Base-by-base conservation (phyloP, 441 rosid species). In the Populus hybrid region DNA sequence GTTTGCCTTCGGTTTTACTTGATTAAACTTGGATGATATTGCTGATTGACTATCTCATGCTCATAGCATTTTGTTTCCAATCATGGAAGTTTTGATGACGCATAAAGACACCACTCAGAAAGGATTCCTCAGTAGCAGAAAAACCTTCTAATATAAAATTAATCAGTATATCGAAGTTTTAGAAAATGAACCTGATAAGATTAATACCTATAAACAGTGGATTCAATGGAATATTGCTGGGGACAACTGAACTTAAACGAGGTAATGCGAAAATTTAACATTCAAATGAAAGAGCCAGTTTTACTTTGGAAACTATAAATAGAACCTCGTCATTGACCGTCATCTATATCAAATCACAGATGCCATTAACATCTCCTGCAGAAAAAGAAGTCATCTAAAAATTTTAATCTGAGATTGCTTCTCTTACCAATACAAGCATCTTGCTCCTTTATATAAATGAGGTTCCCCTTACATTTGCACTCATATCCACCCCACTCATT, bases 371-470 rank as follows among this genome's bases (percentile, higher is more conserved):
- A 46, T 46, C 7, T 46, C 57, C 57, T 1, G 57, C 57, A 46
- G 57, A 46, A 46, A 4, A 46, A 46, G 57, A 46, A 0, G 57
- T 4, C 57, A 46, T 46, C 57, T 46, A 46, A 4, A 46, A 1
- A 14, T 50, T 50, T 14, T 30, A 30, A 21, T 28, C 30, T 32
- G 40, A 78, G 42, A 42, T 66, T 10, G 46, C 4, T 28, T 42
- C 12, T 46, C 82, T 87, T 87, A 95, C 98, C 98, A 3, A 95
- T 95, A 82, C 98, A 95, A 79, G 91, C 77, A 79, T 95, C 97
- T 81, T 93, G 98, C 69, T 91, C 96, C 83, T 82, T 88, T 18
- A 93, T 92, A 61, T 91, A 93, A 38, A 95, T 87, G 73, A 70
- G 94, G 78, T 88, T 76, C 3, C 94, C 90, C 59, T 84, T 91